Evolutionary conservation across 305 asterid genomes (phyloP), one percentile per base, ranked within the genome.

Genomic region (Salvia sclarea): DNA sequence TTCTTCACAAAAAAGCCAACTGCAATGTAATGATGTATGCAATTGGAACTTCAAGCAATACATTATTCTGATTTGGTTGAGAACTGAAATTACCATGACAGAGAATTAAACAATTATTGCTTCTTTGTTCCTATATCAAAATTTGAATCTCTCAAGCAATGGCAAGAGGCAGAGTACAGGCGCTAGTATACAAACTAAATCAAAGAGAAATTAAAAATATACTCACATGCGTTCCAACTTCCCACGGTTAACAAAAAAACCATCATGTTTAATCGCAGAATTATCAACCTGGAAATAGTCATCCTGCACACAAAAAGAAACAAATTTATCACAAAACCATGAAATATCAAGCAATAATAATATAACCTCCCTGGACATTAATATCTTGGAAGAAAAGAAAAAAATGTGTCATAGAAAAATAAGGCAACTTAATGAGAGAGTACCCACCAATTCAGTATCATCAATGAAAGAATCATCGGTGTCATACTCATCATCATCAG

Each of bases 401-500:
- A 43, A 49, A 49, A 35, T 66, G 67, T 25, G 8, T n/a, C 16
- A 33, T 1, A 16, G 20, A 37, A 62, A 22, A 47, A 6, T 13
- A 47, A 28, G 59, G 40, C 28, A 17, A 70, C 24, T 25, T 21
- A 44, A 54, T 44, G 8, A 35, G 60, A 41, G 28, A 50, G 73
- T 16, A 81, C 96, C 41, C 66, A 89, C 97, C 93, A 91, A 81
- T 82, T 91, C 96, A 65, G 91, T 31, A 79, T 91, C 97, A 61
- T 89, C 96, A 56, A 91, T 91, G 78, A 91, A 91, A 17, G 97
- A 91, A 78, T 91, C 97, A 9, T 87, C 93, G 2, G 97, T 89
- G 73, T 91, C 97, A 64, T 91, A 91, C 71, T 91, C 97, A 73
- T 91, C 97, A 56, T 91, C 97, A 77, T 87, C 97, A 0, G 97